phyloP scores from a whole-genome alignment of 106 monocot species.

The Dioscorea zingiberensis region DNA sequence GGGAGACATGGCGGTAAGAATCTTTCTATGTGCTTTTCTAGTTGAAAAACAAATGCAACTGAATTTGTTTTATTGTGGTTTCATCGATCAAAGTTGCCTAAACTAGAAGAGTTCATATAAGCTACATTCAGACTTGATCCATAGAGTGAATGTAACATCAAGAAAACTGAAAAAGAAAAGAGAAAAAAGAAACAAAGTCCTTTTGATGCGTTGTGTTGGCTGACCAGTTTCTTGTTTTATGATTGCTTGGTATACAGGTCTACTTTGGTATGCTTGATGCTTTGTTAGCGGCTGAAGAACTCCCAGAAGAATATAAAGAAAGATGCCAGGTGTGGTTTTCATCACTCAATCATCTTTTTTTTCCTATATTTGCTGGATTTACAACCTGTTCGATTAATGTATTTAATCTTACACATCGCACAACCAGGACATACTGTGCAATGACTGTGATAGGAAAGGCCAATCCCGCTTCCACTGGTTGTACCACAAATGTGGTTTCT shows the following conservation, averaged over 20 bases:
- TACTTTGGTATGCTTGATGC: constrained; percentile 99
- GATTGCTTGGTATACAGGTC: constrained; percentile 36
- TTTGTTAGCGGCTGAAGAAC: constrained; percentile 67
- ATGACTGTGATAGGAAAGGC: constrained; percentile 86
- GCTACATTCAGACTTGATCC: too few species aligned
- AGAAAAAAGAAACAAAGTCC: too few species aligned
- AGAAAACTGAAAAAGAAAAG: too few species aligned
- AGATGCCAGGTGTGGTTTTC: constrained; percentile 53
- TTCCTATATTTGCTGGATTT: neutral
- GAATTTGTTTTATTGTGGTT: too few species aligned
- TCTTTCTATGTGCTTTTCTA: neutral
- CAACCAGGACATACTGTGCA: constrained; percentile 83
- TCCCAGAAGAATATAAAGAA: constrained; percentile 85
- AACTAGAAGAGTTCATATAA: too few species aligned
- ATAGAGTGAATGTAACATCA: too few species aligned
- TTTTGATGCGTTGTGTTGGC: too few species aligned
- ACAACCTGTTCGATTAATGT: neutral
- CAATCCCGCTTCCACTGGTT: constrained; percentile 84
- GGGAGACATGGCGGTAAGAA: constrained; percentile 96
- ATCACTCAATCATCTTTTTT: neutral
- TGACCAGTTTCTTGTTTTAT: too few species aligned
- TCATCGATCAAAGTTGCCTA: too few species aligned
- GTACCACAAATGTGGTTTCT: constrained; percentile 82
- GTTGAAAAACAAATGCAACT: neutral
- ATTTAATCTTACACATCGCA: neutral